Base-by-base conservation (phyloP, 1,284 basidiomycete species). In the Malassezia slooffiae region DNA sequence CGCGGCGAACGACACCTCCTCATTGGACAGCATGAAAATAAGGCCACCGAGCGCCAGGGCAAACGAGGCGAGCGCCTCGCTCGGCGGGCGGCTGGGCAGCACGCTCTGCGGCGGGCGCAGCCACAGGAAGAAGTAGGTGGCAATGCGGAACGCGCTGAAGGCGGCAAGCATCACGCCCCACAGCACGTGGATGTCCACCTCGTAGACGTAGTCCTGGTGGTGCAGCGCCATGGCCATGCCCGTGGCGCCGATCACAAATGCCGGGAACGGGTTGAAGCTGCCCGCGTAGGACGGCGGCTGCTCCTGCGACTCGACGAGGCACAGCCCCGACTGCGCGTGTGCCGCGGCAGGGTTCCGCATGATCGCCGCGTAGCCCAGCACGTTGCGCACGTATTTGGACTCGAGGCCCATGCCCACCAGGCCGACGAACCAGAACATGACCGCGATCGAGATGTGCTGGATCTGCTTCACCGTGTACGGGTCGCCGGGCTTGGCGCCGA, bases 141-240 rank as follows among this genome's bases (percentile, higher is more conserved):
- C 60, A 65, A 80, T 85, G 31, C 87, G 78, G 45, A 88, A 71
- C 12, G 83, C 72, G 2, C 81, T 76, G 67, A 85, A 90, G 2
- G 75, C 82, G 20, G 82, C 76, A n/a, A 96, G 79, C n/a, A 91
- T 75, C 70, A 80, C 79, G 35, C 90, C 90, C 90, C 91, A 96
- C 1, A 96, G 75, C 36, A 76, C 72, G 70, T 96, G 91, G 44
- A 96, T 83, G 52, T 71, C 37, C 56, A 78, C 81, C 73, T 87
- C 83, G 74, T 89, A 89, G 30, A 82, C 67, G 71, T 93, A 95
- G 16, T 79, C 78, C 71, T 96, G 90, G 52, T 80, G 79, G 70
- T 96, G 90, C 0, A 87, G 86, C n/a, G 84, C 79, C 91, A 96
- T 96, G 1, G 87, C 90, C 4, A 84, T 77, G 24, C 91, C 90